Base-by-base conservation (phyloP, 345 rosid genomes). In the Sonneratia alba region DNA sequence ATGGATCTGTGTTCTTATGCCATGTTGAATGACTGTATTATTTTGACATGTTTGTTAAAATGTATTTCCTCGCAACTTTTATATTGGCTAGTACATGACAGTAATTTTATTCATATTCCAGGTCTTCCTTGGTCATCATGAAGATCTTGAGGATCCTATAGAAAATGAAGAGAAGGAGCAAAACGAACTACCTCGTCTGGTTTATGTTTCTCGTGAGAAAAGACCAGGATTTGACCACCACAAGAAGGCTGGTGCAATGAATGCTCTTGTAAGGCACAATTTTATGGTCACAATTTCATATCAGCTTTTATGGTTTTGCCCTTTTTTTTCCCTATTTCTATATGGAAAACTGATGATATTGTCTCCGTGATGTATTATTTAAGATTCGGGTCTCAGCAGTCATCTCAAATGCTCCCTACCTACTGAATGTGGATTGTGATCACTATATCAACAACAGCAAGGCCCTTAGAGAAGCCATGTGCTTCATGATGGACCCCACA, bases 201-300 rank as follows among this genome's bases (percentile, higher is more conserved):
- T 88, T 53, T 92, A 92, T 59, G 97, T 92, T 36, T 92, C 97
- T 75, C 96, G 97, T 62, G 98, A 92, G 80, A 92, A 92, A 87
- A 88, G 98, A 83, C 96, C 96, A 0, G 96, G 96, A 61, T 90
- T 87, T 76, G 95, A 90, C 72, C 98, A 92, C 80, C 98, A 92
- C 70, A 92, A 92, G 78, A 92, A 92, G 69, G 97, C 96, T 67
- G 97, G 97, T 53, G 97, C 97, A 70, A 92, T 92, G 97, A 92
- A 92, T 75, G 77, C 97, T 55, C 74, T 92, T 92, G 97, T 92
- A 83, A 62, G 47, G 67, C 38, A 22, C 48, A 74, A 61, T 49
- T 69, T 53, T 73, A 61, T 68, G 49, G 55, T 70, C 62, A 49
- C 38, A 32, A 24, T 63, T 22, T 36, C 36, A 48, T n/a, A 36